Evolutionary conservation across 179 eudicot genomes (phyloP), one percentile per base, ranked within the genome.

Genomic region (Silene vulgaris): DNA sequence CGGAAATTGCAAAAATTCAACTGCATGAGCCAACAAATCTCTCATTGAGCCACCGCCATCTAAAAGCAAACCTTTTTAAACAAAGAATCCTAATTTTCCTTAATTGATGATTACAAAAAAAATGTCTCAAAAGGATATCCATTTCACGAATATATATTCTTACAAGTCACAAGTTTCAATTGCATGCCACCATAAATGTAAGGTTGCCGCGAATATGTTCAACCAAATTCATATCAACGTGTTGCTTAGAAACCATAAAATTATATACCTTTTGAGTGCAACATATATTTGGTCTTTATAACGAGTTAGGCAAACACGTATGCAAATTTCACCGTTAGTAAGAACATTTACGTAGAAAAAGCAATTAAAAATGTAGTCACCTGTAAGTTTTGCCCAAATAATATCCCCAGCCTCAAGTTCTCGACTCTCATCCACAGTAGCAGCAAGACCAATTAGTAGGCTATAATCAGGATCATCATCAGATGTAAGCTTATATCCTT

Each of bases 321-420:
- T 13, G n/a, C 8, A 21, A 43, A 19, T 69, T 40, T 69, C 50
- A 8, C 48, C 11, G 19, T 65, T 56, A n/a, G 62, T 2, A 45
- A 21, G n/a, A 17, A 32, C 11, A 43, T 19, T 4, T 9, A 65
- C 37, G 4, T 20, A n/a, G 4, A 77, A 20, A 56, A 1, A 43
- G 19, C 43, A 8, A 57, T 63, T 26, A 50, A 71, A 35, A 35
- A 57, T 57, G 20, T 54, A 77, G 85, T 69, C 79, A 95, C 99
- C 97, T 17, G 97, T 85, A 78, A 95, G 86, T 82, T 95, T 95
- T 37, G 95, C 97, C 99, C 97, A 95, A 73, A 95, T 90, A 30
- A 90, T 87, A 80, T 95, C 97, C 64, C 97, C 99, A 59, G 89
- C 87, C 80, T 88, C 97, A 80, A 87, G 88, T 50, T 89, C 99